Evolutionary conservation across 2,329 filamentous ascomycete species (phyloP), one percentile per base, ranked within the genome.

Genomic region (Xylaria sp.): DNA sequence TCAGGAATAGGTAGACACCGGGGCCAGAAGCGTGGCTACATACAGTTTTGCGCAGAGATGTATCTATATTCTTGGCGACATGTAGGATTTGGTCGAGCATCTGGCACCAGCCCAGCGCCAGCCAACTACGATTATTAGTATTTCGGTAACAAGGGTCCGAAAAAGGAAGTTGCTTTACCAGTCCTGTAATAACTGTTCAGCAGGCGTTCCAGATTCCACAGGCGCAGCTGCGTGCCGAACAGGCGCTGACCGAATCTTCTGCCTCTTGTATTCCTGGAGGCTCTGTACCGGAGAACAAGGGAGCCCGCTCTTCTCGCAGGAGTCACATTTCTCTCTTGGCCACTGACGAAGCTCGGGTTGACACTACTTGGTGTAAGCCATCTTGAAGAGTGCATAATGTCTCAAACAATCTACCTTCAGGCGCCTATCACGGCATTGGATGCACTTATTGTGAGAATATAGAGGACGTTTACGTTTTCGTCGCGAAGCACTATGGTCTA

Each of bases 361-460:
- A 28, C 28, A 28, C 28, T 28, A 28, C 28, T 28, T 3, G 4
- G 28, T 28, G 28, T 28, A 28, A 28, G 28, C 28, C 28, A 28
- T 28, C 28, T 28, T 28, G 28, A 28, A 28, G 28, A 28, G 28
- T 28, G 28, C 28, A 3, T 28, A 3, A 2, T 3, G 28, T 28
- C 28, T 28, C 28, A 28, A 28, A 28, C 4, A 28, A 28, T 28
- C 2, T 28, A 28, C 28, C 28, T 28, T 28, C 28, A 28, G 28
- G 28, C 28, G 28, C 28, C 31, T 56, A n/a, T 56, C 34, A 39
- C 34, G 18, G 31, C 31, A 56, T 12, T 56, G 9, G 31, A 12
- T 6, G 54, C 54, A 56, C 34, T 20, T 39, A 23, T 56, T 39
- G 54, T 56, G 54, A 8, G 31, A 56, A 56, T 56, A 56, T 9